Percentiles rank a stretch among this genome's conserved stretches.
These are phyloP conservation scores for Phytophthora parvispora DNA, from an alignment of 352 stramenopile genomes.

Conservation along the genomic window DNA sequence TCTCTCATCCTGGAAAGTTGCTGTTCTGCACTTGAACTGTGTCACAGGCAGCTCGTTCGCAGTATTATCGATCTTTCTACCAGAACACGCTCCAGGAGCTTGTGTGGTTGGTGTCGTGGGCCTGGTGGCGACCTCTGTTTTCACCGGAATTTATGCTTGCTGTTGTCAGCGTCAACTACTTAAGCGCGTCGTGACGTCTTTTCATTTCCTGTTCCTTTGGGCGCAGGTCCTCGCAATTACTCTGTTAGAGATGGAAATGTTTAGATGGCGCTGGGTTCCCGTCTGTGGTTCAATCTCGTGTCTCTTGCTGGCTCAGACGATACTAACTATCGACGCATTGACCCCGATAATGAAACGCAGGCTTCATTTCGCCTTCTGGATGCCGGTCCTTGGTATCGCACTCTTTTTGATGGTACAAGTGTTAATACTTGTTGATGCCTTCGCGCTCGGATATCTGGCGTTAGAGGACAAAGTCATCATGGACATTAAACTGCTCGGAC, in stretches of 20 bases:
- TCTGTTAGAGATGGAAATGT: neutral
- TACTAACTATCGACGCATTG: neutral
- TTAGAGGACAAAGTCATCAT: neutral
- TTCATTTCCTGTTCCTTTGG: neutral
- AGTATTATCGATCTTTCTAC: neutral
- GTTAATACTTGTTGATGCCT: neutral
- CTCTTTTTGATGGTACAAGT: neutral
- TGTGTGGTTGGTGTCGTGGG: neutral
- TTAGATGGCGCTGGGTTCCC: neutral
- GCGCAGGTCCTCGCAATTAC: neutral
- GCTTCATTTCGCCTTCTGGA: neutral
- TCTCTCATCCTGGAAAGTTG: neutral
- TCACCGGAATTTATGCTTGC: neutral
- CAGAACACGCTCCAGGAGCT: neutral
- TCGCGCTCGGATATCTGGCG: neutral
- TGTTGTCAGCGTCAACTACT: conserved; percentile 13
- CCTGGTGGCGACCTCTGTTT: neutral
- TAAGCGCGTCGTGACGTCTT: conserved; percentile 12
- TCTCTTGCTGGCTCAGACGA: neutral
- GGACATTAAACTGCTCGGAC: neutral
- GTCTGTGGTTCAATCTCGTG: neutral
- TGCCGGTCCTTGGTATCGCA: neutral
- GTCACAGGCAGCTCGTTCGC: neutral
- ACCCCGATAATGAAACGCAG: neutral
- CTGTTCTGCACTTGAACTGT: neutral